These are phyloP conservation scores for Gnaphalium uliginosum DNA, from an alignment of 129 eudicot species.

Conservation along the genomic window DNA sequence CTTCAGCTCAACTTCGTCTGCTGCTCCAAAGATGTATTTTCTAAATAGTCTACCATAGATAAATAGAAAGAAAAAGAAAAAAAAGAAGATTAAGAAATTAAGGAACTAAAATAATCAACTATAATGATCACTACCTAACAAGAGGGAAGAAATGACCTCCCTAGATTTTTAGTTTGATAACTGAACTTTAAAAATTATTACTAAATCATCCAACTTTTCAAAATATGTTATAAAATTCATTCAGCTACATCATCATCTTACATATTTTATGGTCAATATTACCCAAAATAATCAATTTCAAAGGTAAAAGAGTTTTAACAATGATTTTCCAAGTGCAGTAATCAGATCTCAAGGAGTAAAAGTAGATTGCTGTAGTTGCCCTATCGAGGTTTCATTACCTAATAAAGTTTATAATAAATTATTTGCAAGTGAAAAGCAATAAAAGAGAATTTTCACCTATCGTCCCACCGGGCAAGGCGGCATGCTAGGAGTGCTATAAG, in stretches of 20 bases:
- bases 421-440: background rate
- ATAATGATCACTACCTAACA: slow-evolving; percentile 6
- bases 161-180: slow-evolving; percentile 5
- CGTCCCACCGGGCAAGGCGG: slow-evolving; percentile 83
- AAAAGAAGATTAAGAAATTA: background rate
- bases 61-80: background rate
- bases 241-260: background rate
- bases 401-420: background rate
- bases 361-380: background rate
- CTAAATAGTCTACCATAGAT: slow-evolving; percentile 59
- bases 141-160: background rate
- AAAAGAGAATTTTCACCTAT: slow-evolving; percentile 44
- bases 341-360: background rate
- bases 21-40: slow-evolving; percentile 91
- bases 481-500: slow-evolving; percentile 70
- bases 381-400: background rate
- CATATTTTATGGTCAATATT: background rate
- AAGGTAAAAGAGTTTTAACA: background rate
- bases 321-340: background rate
- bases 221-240: background rate
- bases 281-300: background rate
- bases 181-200: background rate
- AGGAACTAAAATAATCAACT: background rate
- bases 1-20: slow-evolving; percentile 95
- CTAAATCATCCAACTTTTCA: background rate